These are phyloP conservation scores for Parastagonospora avenae DNA, from an alignment of 2,329 filamentous ascomycete species.

Conservation along the genomic window DNA sequence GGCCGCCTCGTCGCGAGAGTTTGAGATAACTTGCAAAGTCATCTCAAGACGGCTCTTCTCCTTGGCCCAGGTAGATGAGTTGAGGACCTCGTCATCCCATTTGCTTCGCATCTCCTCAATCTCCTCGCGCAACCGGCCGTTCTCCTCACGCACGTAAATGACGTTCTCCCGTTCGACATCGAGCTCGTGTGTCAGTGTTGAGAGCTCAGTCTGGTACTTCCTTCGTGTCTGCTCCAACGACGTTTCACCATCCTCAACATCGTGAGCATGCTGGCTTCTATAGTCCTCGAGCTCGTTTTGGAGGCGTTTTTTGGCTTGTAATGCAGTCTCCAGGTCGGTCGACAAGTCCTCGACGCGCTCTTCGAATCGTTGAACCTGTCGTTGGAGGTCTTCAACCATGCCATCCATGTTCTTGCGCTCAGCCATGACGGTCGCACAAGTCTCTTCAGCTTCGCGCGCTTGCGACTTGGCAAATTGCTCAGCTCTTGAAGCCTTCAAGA, in stretches of 20 bases:
- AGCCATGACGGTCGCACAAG: conserved; percentile 85
- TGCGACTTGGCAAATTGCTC: conserved; percentile 94
- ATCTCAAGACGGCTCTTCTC: conserved; percentile 92
- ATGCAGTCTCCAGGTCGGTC: conserved; percentile 82
- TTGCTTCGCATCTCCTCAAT: conserved; percentile 92
- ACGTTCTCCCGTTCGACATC: conserved; percentile 91
- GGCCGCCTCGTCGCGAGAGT: conserved; percentile 91
- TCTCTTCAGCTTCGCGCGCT: conserved; percentile 88
- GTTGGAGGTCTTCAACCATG: conserved; percentile 85
- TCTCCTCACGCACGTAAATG: conserved; percentile 82
- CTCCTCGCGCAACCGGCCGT: conserved; percentile 88
- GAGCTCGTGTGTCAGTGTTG: conserved; percentile 86
- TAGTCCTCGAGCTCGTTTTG: conserved; percentile 99
- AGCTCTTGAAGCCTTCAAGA: conserved; percentile 87
- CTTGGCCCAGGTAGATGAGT: conserved; percentile 97
- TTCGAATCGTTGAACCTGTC: conserved; percentile 86
- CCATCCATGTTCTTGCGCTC: conserved; percentile 90
- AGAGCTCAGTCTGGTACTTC: conserved; percentile 95
- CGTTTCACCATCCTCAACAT: conserved; percentile 94
- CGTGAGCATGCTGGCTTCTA: conserved; percentile 89
- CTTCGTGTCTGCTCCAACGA: conserved; percentile 96
- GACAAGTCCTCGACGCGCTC: conserved; percentile 90
- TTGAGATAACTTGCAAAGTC: conserved; percentile 83
- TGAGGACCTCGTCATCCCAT: conserved; percentile 97
- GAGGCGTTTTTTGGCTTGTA: conserved; percentile 89